Evolutionary conservation across 768 basidiomycete genomes (phyloP).

Genomic region (Dioszegia aurantiaca): DNA sequence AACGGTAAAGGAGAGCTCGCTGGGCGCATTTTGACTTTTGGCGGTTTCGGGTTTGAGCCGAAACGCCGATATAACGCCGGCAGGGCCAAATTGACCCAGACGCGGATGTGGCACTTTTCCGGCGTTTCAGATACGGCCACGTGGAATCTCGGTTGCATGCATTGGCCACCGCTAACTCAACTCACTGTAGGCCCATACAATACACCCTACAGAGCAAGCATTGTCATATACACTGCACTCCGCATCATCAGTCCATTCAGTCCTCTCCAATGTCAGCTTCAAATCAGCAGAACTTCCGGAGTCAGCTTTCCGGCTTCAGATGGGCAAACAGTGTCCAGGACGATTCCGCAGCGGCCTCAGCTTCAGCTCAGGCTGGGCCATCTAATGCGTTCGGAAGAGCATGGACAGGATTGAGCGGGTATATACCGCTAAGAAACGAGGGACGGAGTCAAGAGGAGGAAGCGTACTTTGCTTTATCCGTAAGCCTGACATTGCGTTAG

Average conservation of each 20-base stretch:
- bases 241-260: too few species aligned
- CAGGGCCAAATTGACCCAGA: not conserved
- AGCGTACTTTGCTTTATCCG: conserved; percentile 68
- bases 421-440: conserved; percentile 77
- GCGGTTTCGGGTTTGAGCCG: not conserved
- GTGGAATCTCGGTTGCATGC: too few species aligned
- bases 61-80: conserved; percentile 7
- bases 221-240: too few species aligned
- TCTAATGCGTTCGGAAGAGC: conserved; percentile 77
- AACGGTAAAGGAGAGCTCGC: conserved; percentile 2
- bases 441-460: conserved; percentile 91
- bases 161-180: too few species aligned
- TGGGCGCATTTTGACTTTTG: not conserved
- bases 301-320: conserved; percentile 51
- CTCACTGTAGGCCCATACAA: too few species aligned
- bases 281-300: conserved; percentile 46
- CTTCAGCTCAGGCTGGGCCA: conserved; percentile 32
- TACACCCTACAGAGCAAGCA: too few species aligned
- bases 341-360: conserved; percentile 49
- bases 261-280: conserved; percentile 32
- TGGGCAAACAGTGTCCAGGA: conserved; percentile 52
- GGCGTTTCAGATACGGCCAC: not conserved
- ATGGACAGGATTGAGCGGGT: conserved; percentile 77
- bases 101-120: not conserved
- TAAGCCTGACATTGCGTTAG: conserved; percentile 18